Base-by-base conservation (phyloP, 768 basidiomycete species). In the Myochromella boudieri region DNA sequence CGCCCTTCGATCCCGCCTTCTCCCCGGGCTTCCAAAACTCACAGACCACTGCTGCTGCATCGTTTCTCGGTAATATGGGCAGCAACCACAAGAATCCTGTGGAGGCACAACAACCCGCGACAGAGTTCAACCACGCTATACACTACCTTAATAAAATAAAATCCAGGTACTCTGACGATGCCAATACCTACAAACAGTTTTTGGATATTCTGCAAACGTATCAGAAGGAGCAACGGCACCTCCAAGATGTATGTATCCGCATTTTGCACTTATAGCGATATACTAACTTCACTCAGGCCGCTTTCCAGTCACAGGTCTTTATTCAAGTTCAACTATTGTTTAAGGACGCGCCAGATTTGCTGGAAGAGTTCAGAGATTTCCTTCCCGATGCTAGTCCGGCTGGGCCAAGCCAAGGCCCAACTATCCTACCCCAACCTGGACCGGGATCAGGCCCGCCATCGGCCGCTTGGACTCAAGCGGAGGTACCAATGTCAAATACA, bases 71-170 rank as follows among this genome's bases (percentile, higher is more conserved):
- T 22, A 80, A 77, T 39, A 70, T 86, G 52, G 77, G 71, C 55
- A 72, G 72, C 51, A 76, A 71, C 55, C 71, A 74, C 51, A 74
- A 71, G 58, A 71, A 72, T 32, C 64, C 71, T 12, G 68, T 73
- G 29, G 81, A 82, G 53, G 68, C 71, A 52, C n/a, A n/a, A n/a
- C 79, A 78, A 44, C 73, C 78, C 10, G 63, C 75, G 9, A 79
- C 75, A 49, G 86, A 97, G 60, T 97, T 93, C 71, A 86, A 88
- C 64, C 87, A 95, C 59, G 97, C 97, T 11, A 98, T 98, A 53
- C 84, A 92, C 58, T 99, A 95, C 65, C 84, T 99, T 58, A 97
- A 97, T 79, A 95, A 95, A 74, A 98, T 99, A 74, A 98, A 98
- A 70, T 84, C 84, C 14, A 84, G 94, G 17, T 98, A 87, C 66